A percentile compares a stretch with the other conserved stretches of the same genome.
Evolutionary conservation across 1,284 basidiomycete species (phyloP).

Genomic region (Ustilago nuda): DNA sequence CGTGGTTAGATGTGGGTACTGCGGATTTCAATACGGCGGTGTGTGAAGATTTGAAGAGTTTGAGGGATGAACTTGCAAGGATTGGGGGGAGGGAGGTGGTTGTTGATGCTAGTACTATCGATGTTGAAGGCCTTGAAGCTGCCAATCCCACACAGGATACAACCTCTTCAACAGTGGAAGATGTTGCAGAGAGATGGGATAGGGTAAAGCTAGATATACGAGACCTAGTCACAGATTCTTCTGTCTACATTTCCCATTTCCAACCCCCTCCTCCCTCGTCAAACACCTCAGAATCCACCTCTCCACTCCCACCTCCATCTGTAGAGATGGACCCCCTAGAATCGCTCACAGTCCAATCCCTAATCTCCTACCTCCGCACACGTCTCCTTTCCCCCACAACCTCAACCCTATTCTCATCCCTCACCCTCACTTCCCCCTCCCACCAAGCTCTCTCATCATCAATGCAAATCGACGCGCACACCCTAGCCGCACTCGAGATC

Average conservation of each 20-base stretch:
- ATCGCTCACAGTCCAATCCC: slow-evolving; percentile 38
- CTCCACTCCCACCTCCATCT: background rate
- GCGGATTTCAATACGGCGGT: slow-evolving; percentile 60
- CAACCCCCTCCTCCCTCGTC: slow-evolving; percentile 1
- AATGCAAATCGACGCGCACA: slow-evolving; percentile 67
- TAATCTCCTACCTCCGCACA: slow-evolving; percentile 61
- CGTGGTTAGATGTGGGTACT: slow-evolving; percentile 68
- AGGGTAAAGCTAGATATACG: slow-evolving; percentile 20
- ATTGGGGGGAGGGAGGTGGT: slow-evolving; percentile 62
- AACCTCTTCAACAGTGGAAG: background rate
- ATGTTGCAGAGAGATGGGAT: background rate
- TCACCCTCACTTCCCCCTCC: slow-evolving; percentile 14
- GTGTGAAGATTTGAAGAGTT: slow-evolving; percentile 45
- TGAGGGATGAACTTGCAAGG: slow-evolving; percentile 65
- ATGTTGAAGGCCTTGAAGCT: slow-evolving; percentile 6
- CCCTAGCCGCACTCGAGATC: slow-evolving; percentile 63
- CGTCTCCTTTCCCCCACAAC: slow-evolving; percentile 54
- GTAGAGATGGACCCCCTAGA: slow-evolving; percentile 31
- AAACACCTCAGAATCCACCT: background rate
- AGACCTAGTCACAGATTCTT: slow-evolving; percentile 31
- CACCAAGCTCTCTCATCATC: slow-evolving; percentile 24
- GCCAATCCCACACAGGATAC: background rate
- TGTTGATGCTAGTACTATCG: slow-evolving; percentile 27
- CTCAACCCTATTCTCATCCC: slow-evolving; percentile 17
- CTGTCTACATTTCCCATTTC: slow-evolving; percentile 44